Base-by-base conservation (phyloP, 1,284 basidiomycete species). In the Cryptococcus neoformans region DNA sequence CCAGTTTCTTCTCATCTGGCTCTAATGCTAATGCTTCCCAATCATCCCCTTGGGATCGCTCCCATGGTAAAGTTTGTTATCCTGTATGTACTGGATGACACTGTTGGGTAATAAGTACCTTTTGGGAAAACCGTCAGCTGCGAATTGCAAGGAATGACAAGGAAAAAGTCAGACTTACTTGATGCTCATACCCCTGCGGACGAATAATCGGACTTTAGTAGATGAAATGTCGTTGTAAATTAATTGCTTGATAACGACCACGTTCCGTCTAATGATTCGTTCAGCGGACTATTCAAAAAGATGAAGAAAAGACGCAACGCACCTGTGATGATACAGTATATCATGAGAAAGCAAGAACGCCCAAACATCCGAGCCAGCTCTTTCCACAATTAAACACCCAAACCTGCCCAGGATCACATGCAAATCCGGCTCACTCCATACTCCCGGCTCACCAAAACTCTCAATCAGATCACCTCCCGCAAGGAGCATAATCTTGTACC, bases 151-250 rank as follows among this genome's bases (percentile, higher is more conserved):
- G 17, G 16, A 21, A 14, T n/a, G 44, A 12, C 10, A 55, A 16
- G 14, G 5, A 1, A 6, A 44, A 16, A 12, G 21, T 44, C 47
- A 12, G 12, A 71, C 75, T 61, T 59, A 78, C 77, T 83, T 88
- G 69, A 99, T 92, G 61, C 90, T 93, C 69, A 98, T 87, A 3
- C 94, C 93, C 62, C 95, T 84, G 60, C 92, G 82, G 40, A 99
- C 83, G 79, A 98, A 98, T 42, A 99, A 79, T 35, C 81, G 74
- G 58, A 92, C 92, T 81, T 98, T 98, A 35, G 93, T 96, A 58
- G 89, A 92, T 14, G 92, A 95, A 49, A 99, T 95, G 74, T 99
- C 95, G 76, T 99, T 99, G 78, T 98, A 93, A 66, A 99, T 98
- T 54, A 97, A 85, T 77, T 99, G 95, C 56, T 90, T 88, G 69